These are phyloP conservation scores for Chrysanthemum seticuspe DNA, from an alignment of 129 eudicot genomes.

Conservation along the genomic window DNA sequence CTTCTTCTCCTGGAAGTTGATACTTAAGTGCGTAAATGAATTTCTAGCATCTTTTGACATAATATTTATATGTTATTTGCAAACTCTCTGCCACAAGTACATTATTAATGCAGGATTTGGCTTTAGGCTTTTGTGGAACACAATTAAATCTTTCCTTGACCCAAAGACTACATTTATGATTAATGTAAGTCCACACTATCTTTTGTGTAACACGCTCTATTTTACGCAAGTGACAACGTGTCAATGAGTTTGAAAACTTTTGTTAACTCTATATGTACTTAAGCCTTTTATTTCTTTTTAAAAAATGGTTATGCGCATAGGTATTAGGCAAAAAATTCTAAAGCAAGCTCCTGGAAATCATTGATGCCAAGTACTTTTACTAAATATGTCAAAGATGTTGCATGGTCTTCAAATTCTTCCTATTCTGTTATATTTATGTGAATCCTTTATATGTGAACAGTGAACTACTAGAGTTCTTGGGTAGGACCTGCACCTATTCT, in stretches of 20 bases:
- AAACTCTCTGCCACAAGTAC: constrained; percentile 96
- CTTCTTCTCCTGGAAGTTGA: too few relatives aligned
- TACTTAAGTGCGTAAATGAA: too few relatives aligned
- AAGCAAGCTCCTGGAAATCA: constrained; percentile 87
- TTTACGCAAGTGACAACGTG: too few relatives aligned
- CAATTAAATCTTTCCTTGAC: constrained; percentile 93
- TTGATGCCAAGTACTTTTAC: constrained; percentile 77
- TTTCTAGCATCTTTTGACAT: too few relatives aligned
- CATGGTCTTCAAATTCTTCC: background rate
- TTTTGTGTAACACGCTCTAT: background rate
- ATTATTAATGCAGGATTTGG: constrained; percentile 99
- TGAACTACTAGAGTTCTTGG: constrained; percentile 94
- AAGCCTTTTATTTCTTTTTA: background rate
- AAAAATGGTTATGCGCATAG: constrained; percentile 30
- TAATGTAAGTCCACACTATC: constrained; percentile 56
- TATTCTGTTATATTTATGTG: background rate
- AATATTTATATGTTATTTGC: constrained; percentile 12
- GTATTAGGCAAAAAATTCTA: constrained; percentile 94
- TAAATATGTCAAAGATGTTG: background rate
- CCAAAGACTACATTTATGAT: constrained; percentile 97
- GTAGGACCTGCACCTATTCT: constrained; percentile 89
- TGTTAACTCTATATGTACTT: too few relatives aligned
- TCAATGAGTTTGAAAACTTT: too few relatives aligned
- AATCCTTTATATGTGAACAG: constrained; percentile 39
- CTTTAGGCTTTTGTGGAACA: constrained; percentile 96